Evolutionary conservation across 163 green algal genomes (phyloP).

Genomic region (Trebouxiophyceae sp.): DNA sequence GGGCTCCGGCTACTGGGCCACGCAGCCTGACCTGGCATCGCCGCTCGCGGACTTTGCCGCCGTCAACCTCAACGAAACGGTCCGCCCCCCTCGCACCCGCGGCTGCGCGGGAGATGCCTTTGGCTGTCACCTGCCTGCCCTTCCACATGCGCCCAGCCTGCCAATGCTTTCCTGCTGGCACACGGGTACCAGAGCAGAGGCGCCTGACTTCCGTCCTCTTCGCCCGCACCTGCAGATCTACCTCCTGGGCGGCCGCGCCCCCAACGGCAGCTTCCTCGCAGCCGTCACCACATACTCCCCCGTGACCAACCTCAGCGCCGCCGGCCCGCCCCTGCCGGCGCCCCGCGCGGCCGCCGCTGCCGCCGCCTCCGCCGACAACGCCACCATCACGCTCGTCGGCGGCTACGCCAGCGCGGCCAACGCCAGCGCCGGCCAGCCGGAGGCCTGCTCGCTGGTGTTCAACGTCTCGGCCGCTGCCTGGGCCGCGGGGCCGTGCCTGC

Average conservation of each 20-base stretch:
- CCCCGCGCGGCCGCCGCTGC: neutral
- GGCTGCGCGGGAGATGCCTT: too few species aligned
- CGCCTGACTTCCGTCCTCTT: neutral
- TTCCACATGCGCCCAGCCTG: neutral
- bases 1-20: neutral
- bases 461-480: neutral
- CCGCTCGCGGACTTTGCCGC: neutral
- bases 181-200: neutral
- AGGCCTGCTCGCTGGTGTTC: neutral
- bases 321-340: neutral
- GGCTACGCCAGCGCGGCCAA: neutral
- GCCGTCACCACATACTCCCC: neutral
- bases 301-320: neutral
- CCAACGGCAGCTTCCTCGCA: neutral
- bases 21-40: neutral
- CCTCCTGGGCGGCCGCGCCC: neutral
- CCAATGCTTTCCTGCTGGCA: neutral
- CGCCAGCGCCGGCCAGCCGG: neutral
- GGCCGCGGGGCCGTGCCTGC: neutral
- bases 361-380: neutral
- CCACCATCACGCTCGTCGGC: neutral
- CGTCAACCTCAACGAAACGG: neutral
- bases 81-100: neutral
- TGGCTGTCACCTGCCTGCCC: neutral
- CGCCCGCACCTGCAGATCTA: neutral